Evolutionary conservation across 768 basidiomycete genomes (phyloP).

Genomic region (Lentinula sp.): DNA sequence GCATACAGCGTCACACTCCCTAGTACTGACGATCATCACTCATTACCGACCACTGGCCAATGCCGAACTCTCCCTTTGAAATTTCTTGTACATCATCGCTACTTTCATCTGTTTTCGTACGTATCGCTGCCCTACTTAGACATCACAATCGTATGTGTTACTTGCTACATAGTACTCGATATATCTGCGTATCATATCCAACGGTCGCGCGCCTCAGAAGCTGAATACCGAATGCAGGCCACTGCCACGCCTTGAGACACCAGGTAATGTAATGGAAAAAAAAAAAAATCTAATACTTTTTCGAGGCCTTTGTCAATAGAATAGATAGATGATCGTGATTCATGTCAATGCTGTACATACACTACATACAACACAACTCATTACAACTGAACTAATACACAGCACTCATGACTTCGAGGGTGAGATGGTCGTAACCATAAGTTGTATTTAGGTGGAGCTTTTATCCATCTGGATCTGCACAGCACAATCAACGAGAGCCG

Average conservation of each 20-base stretch:
- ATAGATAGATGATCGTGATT: too few relatives aligned
- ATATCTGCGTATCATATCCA: neutral
- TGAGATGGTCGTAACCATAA: neutral
- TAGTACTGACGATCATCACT: neutral
- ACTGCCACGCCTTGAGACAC: too few relatives aligned
- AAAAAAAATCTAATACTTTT: too few relatives aligned
- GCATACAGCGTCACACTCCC: neutral
- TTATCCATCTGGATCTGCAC: neutral
- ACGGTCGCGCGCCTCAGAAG: neutral
- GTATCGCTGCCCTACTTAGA: neutral
- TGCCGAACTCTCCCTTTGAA: neutral
- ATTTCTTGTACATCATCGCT: constrained; percentile 1
- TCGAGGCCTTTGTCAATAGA: too few relatives aligned
- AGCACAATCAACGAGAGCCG: neutral
- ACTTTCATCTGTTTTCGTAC: neutral
- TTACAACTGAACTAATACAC: neutral
- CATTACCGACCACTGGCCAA: neutral
- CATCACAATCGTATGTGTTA: neutral
- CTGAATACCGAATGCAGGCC: too few relatives aligned
- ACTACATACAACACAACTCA: too few relatives aligned
- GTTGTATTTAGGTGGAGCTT: neutral
- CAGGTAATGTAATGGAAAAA: too few relatives aligned
- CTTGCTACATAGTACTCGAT: neutral
- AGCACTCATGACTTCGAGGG: neutral
- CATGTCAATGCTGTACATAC: too few relatives aligned